Base-by-base conservation (phyloP, 768 basidiomycete genomes). In the Chiua virens region DNA sequence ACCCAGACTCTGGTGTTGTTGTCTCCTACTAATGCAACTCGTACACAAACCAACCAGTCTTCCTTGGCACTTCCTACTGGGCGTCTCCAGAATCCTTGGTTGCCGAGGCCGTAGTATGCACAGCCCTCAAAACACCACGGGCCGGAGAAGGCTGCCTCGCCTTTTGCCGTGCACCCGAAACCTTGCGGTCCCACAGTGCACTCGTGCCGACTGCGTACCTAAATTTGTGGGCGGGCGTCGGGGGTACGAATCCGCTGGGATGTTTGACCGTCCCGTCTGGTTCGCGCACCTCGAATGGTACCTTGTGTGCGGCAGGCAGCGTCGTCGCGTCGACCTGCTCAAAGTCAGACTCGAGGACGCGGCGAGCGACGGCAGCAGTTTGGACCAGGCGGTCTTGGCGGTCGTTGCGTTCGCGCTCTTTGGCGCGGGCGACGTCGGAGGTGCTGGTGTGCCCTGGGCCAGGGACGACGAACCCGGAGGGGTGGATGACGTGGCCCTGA, bases 181-280 rank as follows among this genome's bases (percentile, higher is more conserved):
- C 49, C 39, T 60, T 63, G 39, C 64, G 53, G 22, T 58, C 66
- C 45, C 57, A 52, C 21, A 53, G 47, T 4, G 44, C 20, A 20
- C n/a, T 58, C 22, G 39, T 39, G 17, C 41, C 38, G 48, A 54
- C 57, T 9, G 42, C 30, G 17, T 60, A 49, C 41, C 60, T 65
- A 60, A 75, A 77, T 9, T 70, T 71, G 42, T 72, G 56, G 32
- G 64, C 62, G 27, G 75, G 69, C 1, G 75, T 77, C 3, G 75
- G 75, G 2, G 75, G 75, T 10, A 71, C 66, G 55, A 75, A 78
- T 1, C 76, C 76, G 27, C 73, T 74, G 2, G 75, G 68, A 43
- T 75, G 75, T 34, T 63, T 63, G 36, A 75, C 58, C 1, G 57
- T 70, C 21, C 76, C 76, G 44, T 77, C 75, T 4, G 47, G 50